phyloP scores from a whole-genome alignment of 1,284 basidiomycete genomes.

The Tausonia pullulans region DNA sequence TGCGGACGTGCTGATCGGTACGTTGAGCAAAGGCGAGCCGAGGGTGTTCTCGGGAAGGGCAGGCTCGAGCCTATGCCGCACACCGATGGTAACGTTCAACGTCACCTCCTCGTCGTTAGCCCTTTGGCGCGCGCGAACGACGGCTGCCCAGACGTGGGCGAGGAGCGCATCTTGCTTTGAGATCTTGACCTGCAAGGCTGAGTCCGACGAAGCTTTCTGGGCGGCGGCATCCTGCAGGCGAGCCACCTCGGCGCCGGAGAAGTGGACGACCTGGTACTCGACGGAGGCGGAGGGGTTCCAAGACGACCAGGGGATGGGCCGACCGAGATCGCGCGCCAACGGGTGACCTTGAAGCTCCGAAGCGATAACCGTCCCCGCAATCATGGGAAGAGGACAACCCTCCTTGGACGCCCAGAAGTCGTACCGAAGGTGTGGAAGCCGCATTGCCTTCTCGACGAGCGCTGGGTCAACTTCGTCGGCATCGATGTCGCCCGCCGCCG shows the following conservation, averaged over 20 bases:
- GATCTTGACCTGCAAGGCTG: not conserved
- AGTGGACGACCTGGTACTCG: slow-evolving; percentile 33
- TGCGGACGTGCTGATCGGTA: slow-evolving; percentile 20
- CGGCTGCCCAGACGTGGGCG: slow-evolving; percentile 37
- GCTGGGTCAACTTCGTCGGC: slow-evolving; percentile 22
- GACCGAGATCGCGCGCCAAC: slow-evolving; percentile 21
- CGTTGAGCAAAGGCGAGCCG: slow-evolving; percentile 34
- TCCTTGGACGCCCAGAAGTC: slow-evolving; percentile 36
- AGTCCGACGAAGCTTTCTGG: not conserved
- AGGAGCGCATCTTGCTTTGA: slow-evolving; percentile 39
- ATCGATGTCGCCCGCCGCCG: slow-evolving; percentile 32
- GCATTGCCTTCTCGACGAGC: slow-evolving; percentile 25
- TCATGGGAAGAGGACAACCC: not conserved
- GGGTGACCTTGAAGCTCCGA: slow-evolving; percentile 19
- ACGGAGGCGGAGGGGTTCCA: slow-evolving; percentile 33
- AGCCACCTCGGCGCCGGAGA: slow-evolving; percentile 24
- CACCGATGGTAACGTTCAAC: slow-evolving; percentile 30
- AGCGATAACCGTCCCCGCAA: slow-evolving; percentile 16
- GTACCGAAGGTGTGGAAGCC: slow-evolving; percentile 34
- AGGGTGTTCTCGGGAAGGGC: slow-evolving; percentile 30
- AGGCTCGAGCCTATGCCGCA: slow-evolving; percentile 30
- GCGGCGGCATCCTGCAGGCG: slow-evolving; percentile 17
- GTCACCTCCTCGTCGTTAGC: slow-evolving; percentile 22
- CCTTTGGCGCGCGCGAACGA: slow-evolving; percentile 33
- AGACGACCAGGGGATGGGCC: slow-evolving; percentile 34